Base-by-base conservation (phyloP, 768 basidiomycete species). In the Hydnomerulius pinastri region DNA sequence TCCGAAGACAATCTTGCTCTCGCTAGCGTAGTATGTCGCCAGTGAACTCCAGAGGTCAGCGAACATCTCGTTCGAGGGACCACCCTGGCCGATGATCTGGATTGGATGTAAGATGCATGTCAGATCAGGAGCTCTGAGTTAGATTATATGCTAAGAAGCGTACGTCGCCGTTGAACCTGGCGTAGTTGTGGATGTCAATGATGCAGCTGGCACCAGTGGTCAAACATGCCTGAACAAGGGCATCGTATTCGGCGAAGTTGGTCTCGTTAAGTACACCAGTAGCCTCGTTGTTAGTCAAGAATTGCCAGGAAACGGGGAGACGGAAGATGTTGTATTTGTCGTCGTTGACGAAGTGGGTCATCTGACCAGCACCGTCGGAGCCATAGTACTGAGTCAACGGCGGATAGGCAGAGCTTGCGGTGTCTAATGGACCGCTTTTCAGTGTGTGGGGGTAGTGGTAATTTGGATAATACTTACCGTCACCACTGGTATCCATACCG, bases 241-340 rank as follows among this genome's bases (percentile, higher is more conserved):
- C 3, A 30, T 57, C n/a, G 27, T 57, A 57, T n/a, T 50, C 4
- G 5, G 44, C 17, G 27, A 55, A 55, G 35, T 50, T 12, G 17
- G 27, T 25, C 28, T 50, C 35, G 32, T 37, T 65, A 18, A 83
- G 57, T 9, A 73, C 63, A 2, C 71, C 76, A 13, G 71, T 69
- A 7, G 67, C 51, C 25, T 71, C 64, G 40, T 73, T 61, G 58
- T 72, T 67, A 1, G 69, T 71, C 25, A 79, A 63, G 64, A 71
- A 79, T 54, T 83, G 81, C 81, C 82, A 83, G 15, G 73, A 73
- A 7, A 81, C 77, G 3, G 81, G 81, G 25, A 82, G 72, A 38
- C 82, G 79, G 73, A 83, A 80, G 13, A 71, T 71, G 53, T 80
- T 80, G 69, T 73, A 79, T 4, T 71, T 72, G 57, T 81, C 79